Evolutionary conservation across 225 moss, liverwort and hornwort genomes (phyloP).

Genomic region (Pseudisothecium myosuroides): DNA sequence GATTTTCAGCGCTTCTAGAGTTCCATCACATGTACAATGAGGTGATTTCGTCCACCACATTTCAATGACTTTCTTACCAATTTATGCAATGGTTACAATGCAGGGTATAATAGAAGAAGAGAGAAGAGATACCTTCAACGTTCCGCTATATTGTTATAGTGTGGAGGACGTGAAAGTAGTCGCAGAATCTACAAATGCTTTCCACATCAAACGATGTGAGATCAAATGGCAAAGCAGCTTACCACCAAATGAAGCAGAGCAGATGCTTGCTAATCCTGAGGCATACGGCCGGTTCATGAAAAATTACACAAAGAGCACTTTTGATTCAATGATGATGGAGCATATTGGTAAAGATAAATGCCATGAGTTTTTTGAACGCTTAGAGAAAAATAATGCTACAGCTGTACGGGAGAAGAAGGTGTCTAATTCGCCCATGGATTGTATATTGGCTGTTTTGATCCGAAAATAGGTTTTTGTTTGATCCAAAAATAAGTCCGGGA

Average conservation of each 20-base stretch:
- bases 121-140: conserved; percentile 2
- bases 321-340: neutral
- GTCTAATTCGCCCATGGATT: too few species aligned
- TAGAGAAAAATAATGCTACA: neutral
- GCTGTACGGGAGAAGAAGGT: neutral
- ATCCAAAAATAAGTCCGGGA: neutral
- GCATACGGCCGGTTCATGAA: neutral
- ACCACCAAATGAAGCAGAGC: neutral
- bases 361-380: neutral
- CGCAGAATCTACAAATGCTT: neutral
- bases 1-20: too few species aligned
- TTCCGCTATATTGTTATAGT: neutral
- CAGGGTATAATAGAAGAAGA: neutral
- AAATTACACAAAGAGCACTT: neutral
- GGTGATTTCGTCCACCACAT: too few species aligned
- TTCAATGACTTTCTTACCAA: too few species aligned
- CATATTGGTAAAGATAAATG: neutral
- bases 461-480: too few species aligned
- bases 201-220: neutral
- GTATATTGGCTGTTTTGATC: too few species aligned
- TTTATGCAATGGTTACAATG: neutral
- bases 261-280: neutral
- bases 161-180: neutral
- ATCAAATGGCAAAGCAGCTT: neutral
- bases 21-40: rapidly evolving